Percentiles rank a stretch among this genome's conserved stretches.
These are phyloP conservation scores for Umbilicus rupestris DNA, from an alignment of 164 flowering plant species.

Conservation along the genomic window DNA sequence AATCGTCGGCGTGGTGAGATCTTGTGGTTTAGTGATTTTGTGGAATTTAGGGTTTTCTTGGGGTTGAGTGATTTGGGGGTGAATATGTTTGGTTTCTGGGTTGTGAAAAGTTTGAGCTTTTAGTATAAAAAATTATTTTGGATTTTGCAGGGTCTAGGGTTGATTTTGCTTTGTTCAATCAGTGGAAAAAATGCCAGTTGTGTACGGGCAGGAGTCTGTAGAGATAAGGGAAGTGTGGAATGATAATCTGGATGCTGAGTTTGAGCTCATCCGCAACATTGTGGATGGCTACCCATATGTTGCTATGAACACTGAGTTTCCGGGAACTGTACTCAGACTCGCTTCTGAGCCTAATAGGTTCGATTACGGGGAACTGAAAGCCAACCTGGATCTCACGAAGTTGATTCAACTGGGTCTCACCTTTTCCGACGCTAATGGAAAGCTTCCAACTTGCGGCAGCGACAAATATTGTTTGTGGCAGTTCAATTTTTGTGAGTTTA, in stretches of 20 bases:
- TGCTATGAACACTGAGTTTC: constrained; percentile 43
- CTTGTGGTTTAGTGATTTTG: not conserved
- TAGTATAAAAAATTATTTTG: not conserved
- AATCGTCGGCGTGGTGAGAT: no score
- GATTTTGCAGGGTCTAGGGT: not conserved
- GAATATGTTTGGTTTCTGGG: not conserved
- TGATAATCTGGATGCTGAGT: constrained; percentile 34
- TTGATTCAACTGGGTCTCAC: constrained; percentile 48
- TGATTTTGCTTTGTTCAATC: not conserved
- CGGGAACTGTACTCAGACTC: constrained; percentile 33
- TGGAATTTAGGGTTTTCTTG: not conserved
- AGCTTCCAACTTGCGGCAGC: constrained; percentile 35
- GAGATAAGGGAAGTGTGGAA: constrained; percentile 40
- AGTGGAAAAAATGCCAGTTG: constrained; percentile 17
- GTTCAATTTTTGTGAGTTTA: constrained; percentile 43
- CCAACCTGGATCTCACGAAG: constrained; percentile 37
- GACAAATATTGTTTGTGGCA: constrained; percentile 38
- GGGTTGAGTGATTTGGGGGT: not conserved
- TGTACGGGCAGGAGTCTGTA: constrained; percentile 26
- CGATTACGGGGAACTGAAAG: constrained; percentile 31
- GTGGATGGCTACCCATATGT: constrained; percentile 42
- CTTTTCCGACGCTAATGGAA: constrained; percentile 36
- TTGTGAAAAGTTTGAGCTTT: not conserved
- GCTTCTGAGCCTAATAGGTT: constrained; percentile 18
- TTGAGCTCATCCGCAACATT: constrained; percentile 28